Evolutionary conservation across 345 rosid species (phyloP).

Genomic region (Rhodamnia rubescens): DNA sequence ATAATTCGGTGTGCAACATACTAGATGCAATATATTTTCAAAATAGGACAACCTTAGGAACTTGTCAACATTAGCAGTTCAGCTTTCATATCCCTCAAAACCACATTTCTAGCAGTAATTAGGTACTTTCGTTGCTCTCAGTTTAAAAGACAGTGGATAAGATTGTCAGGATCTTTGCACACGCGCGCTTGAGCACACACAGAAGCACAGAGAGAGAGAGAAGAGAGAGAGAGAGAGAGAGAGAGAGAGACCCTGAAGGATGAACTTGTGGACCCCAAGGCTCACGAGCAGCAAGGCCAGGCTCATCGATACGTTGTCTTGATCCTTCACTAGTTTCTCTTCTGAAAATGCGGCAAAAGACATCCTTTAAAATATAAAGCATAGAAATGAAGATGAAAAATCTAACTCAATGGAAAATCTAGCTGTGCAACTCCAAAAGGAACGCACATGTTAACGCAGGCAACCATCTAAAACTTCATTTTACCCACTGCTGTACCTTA

Average conservation of each 20-base stretch:
- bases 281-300: slow-evolving; percentile 11
- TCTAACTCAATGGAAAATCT: not conserved
- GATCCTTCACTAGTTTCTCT: slow-evolving; percentile 21
- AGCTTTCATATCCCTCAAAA: not conserved
- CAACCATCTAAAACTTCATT: not conserved
- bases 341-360: slow-evolving; percentile 14
- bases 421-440: not conserved
- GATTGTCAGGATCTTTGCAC: not conserved
- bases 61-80: not conserved
- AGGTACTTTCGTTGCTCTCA: not conserved
- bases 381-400: not conserved
- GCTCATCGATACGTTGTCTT: slow-evolving; percentile 6
- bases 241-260: slow-evolving; percentile 47
- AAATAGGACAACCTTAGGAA: not conserved
- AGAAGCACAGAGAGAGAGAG: no score
- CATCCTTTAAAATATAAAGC: not conserved
- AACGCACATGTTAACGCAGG: not conserved
- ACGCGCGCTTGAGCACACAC: rapidly evolving
- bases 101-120: not conserved
- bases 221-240: slow-evolving; percentile 6
- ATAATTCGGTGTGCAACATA: not conserved
- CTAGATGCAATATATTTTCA: not conserved
- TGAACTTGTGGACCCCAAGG: slow-evolving; percentile 33
- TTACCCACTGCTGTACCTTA: not conserved
- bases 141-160: not conserved